Conservation (phyloP, 371 early-diverging fungal genomes). For the Mortierella sp. region DNA sequence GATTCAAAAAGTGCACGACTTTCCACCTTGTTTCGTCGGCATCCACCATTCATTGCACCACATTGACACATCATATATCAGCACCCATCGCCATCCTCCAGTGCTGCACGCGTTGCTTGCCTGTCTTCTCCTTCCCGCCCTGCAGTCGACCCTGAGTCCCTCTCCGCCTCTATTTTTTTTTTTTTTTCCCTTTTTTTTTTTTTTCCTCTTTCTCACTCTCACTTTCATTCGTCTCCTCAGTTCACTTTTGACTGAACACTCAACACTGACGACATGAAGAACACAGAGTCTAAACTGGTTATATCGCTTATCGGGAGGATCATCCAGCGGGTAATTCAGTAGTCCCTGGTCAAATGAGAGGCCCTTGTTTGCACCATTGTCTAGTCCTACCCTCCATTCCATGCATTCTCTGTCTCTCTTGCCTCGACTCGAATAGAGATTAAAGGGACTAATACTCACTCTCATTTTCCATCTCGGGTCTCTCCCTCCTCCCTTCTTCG, state of each 20-base stretch:
- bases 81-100: background rate
- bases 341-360: too few species aligned
- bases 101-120: background rate
- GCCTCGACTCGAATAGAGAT: background rate
- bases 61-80: too few species aligned
- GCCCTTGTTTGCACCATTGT: background rate
- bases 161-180: conserved; percentile 4
- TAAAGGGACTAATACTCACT: background rate
- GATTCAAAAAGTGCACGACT: too few species aligned
- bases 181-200: background rate
- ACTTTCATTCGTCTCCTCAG: background rate
- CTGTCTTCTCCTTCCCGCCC: background rate
- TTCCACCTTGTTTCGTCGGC: too few species aligned
- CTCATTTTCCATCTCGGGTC: background rate
- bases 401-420: background rate
- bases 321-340: conserved; percentile 32
- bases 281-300: conserved; percentile 45
- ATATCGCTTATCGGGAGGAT: conserved; percentile 49
- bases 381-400: background rate
- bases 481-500: background rate
- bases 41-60: too few species aligned
- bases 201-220: conserved; percentile 4
- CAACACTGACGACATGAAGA: conserved; percentile 21
- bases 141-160: background rate
- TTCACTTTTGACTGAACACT: background rate